Percentiles rank a stretch among this genome's conserved stretches.
Evolutionary conservation across 176 grass and related monocot genomes (phyloP).

Genomic region (Sorghum bicolor): Sorghum_bicolor_NCBIv3 NC_012875.2:57372001-57372500

Average conservation of each 20-base stretch:
- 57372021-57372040: background rate
- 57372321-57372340: background rate
- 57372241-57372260: background rate
- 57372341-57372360: background rate
- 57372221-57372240: background rate
- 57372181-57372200: background rate
- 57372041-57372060: background rate
- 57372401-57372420: constrained; percentile 35
- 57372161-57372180: too few relatives aligned
- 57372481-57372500: background rate
- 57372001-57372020: background rate
- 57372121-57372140: background rate
- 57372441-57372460: constrained; percentile 36
- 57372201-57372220: background rate
- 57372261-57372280: background rate
- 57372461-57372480: constrained; percentile 35
- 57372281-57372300: background rate
- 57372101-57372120: background rate
- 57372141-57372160: too few relatives aligned
- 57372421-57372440: constrained; percentile 34
- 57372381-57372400: constrained; percentile 22
- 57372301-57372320: background rate
- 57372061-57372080: background rate
- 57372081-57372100: background rate
- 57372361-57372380: constrained; percentile 25